Evolutionary conservation across 2,329 filamentous ascomycete species (phyloP).

Genomic region (Colletotrichum sp.): DNA sequence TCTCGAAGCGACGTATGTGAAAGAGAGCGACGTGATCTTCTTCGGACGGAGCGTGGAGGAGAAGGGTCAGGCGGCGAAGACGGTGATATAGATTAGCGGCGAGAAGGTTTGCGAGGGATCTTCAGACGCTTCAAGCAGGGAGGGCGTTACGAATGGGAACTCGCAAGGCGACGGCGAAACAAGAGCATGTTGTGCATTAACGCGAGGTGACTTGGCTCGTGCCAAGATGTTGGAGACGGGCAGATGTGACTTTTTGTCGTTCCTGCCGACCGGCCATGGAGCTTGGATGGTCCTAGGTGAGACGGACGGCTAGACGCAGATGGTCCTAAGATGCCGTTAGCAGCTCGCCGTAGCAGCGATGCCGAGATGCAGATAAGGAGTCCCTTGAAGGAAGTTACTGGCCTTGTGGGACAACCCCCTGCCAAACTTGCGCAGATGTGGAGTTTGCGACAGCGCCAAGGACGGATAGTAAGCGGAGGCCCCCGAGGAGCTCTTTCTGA

Average conservation of each 20-base stretch:
- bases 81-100: constrained; percentile 12
- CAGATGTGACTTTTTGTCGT: constrained; percentile 10
- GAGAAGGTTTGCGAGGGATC: constrained; percentile 24
- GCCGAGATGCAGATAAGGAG: neutral
- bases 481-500: neutral
- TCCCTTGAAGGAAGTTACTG: neutral
- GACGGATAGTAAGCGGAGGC: neutral
- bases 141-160: neutral
- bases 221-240: constrained; percentile 12
- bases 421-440: constrained; percentile 2
- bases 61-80: neutral
- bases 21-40: neutral
- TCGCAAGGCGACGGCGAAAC: constrained; percentile 13
- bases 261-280: neutral
- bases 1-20: neutral
- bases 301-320: neutral
- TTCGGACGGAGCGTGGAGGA: neutral
- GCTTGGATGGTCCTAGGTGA: neutral
- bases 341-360: neutral
- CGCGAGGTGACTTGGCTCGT: constrained; percentile 9
- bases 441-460: constrained; percentile 11
- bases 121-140: constrained; percentile 21
- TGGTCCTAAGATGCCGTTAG: neutral
- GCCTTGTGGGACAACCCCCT: neutral
- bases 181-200: constrained; percentile 18